These are phyloP conservation scores for Vigna mungo DNA, from an alignment of 306 rosid genomes.

Conservation along the genomic window DNA sequence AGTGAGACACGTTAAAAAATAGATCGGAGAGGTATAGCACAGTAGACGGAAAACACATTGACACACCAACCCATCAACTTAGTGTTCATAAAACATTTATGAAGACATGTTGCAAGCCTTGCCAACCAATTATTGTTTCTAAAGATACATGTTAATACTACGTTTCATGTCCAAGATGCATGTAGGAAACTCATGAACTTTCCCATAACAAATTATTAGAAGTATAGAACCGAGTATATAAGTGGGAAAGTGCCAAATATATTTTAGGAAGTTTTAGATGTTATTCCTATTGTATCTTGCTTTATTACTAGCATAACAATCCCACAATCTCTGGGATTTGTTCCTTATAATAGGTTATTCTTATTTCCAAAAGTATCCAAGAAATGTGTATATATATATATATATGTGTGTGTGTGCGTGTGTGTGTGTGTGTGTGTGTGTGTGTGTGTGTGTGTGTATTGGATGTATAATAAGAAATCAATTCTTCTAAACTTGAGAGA, in stretches of 20 bases:
- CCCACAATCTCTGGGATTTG: too few species aligned
- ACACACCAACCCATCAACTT: slow-evolving; percentile 10
- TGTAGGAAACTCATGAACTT: neutral
- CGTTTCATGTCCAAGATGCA: slow-evolving; percentile 26
- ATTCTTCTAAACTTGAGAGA: neutral
- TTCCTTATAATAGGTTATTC: too few species aligned
- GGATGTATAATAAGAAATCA: too few species aligned
- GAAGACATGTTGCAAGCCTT: slow-evolving; percentile 22
- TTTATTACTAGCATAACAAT: too few species aligned
- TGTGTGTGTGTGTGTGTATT: too few species aligned
- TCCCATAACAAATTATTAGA: slow-evolving; percentile 24
- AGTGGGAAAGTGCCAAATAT: neutral
- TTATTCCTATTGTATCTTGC: too few species aligned
- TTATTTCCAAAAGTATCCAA: too few species aligned
- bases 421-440: too few species aligned
- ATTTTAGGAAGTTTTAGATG: too few species aligned
- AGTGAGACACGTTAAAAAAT: slow-evolving; percentile 28
- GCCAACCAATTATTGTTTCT: slow-evolving; percentile 5
- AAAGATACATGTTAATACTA: slow-evolving; percentile 27
- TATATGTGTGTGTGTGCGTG: too few species aligned
- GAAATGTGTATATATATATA: too few species aligned
- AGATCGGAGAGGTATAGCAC: slow-evolving; percentile 12
- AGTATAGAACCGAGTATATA: neutral
- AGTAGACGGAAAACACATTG: slow-evolving; percentile 8
- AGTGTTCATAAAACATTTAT: slow-evolving; percentile 11